phyloP scores from a whole-genome alignment of 345 rosid genomes.

The Eucalyptus cloeziana region DNA sequence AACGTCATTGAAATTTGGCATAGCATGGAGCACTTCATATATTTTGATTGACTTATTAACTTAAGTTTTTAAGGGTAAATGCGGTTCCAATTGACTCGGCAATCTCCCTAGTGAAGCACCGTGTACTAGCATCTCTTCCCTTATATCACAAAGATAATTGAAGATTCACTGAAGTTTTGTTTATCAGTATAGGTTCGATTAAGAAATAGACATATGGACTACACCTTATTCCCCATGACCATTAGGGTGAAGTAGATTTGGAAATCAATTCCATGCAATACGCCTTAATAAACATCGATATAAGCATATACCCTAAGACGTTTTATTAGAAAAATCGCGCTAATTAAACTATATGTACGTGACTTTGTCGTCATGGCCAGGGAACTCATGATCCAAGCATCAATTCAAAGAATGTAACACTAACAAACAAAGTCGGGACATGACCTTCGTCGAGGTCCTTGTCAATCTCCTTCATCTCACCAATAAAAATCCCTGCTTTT shows the following conservation, averaged over 20 bases:
- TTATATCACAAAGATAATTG: neutral
- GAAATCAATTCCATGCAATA: neutral
- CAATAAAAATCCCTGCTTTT: neutral
- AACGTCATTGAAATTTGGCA: neutral
- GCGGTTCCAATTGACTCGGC: accelerated
- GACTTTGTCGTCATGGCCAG: neutral
- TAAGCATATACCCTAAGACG: neutral
- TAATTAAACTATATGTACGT: neutral
- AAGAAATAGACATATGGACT: neutral
- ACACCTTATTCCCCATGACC: neutral
- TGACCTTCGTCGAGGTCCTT: neutral
- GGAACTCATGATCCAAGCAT: neutral
- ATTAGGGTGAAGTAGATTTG: neutral
- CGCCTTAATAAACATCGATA: neutral
- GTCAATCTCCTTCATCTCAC: neutral
- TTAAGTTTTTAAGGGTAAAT: accelerated
- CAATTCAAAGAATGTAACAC: neutral
- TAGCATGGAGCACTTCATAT: accelerated
- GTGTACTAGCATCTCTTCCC: accelerated
- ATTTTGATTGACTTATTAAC: neutral
- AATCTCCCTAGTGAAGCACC: accelerated
- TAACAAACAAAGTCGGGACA: neutral
- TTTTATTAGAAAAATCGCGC: neutral
- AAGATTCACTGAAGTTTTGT: accelerated
- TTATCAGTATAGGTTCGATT: neutral